Evolutionary conservation across 2,329 filamentous ascomycete species (phyloP).

Genomic region (Plectosphaerella sp.): DNA sequence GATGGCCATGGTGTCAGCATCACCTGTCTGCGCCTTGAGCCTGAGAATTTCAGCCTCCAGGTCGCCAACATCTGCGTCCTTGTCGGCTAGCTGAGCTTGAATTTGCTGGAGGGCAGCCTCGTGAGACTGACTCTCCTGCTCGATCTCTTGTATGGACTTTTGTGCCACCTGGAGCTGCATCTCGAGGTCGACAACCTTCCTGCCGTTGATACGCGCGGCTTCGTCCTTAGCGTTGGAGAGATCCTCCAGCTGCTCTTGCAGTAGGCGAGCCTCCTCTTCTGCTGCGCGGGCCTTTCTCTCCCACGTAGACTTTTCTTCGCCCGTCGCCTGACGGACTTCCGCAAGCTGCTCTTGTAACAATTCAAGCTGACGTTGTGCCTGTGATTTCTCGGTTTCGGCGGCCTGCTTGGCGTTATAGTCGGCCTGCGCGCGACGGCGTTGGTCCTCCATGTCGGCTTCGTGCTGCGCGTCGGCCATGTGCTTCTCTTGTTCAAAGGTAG

Average conservation of each 20-base stretch:
- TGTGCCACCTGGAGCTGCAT: slow-evolving; percentile 42
- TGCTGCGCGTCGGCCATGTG: slow-evolving; percentile 75
- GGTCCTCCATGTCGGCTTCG: slow-evolving; percentile 77
- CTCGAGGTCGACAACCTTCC: slow-evolving; percentile 50
- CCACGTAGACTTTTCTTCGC: slow-evolving; percentile 57
- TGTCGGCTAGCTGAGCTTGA: slow-evolving; percentile 64
- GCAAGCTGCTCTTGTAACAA: slow-evolving; percentile 46
- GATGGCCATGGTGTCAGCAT: slow-evolving; percentile 78
- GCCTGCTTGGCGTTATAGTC: slow-evolving; percentile 68
- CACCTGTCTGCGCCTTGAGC: slow-evolving; percentile 80
- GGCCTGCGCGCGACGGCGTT: slow-evolving; percentile 75
- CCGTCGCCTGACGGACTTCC: slow-evolving; percentile 43
- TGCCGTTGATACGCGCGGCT: slow-evolving; percentile 58
- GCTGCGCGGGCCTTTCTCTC: slow-evolving; percentile 67
- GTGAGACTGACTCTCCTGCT: slow-evolving; percentile 52
- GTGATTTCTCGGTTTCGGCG: slow-evolving; percentile 51
- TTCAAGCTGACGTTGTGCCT: slow-evolving; percentile 45
- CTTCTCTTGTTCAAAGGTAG: slow-evolving; percentile 82
- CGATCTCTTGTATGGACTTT: slow-evolving; percentile 50
- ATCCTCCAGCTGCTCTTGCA: slow-evolving; percentile 82
- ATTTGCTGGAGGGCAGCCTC: slow-evolving; percentile 53
- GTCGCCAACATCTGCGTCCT: slow-evolving; percentile 65
- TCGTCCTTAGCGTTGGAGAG: slow-evolving; percentile 59
- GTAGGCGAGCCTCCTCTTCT: slow-evolving; percentile 65
- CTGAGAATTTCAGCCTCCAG: slow-evolving; percentile 81